phyloP scores from a whole-genome alignment of 1,284 basidiomycete species.

The Rhodotorula sp. region DNA sequence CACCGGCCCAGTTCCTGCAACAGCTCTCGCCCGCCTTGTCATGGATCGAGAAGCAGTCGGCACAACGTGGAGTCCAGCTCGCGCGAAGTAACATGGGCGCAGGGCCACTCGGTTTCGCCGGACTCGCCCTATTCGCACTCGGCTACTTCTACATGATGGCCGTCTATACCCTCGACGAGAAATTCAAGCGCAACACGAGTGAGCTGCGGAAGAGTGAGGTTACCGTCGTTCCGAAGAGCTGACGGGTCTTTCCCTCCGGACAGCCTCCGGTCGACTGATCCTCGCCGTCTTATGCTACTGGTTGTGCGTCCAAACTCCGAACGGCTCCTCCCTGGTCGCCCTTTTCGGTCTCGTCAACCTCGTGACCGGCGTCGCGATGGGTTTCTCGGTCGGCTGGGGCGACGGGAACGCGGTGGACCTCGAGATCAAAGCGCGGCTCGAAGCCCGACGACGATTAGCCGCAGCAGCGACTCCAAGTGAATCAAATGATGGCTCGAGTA shows the following conservation, averaged over 20 bases:
- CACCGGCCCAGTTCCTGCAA: background rate
- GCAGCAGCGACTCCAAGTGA: background rate
- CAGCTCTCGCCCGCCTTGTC: background rate
- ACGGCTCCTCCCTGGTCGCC: constrained; percentile 18
- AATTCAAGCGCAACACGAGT: constrained; percentile 30
- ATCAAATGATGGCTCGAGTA: background rate
- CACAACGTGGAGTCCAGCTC: background rate
- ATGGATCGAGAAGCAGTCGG: background rate
- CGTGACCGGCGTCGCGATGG: constrained; percentile 18
- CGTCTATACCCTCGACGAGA: constrained; percentile 33
- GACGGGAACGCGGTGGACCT: constrained; percentile 37
- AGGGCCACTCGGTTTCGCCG: constrained; percentile 1
- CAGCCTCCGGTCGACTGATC: constrained; percentile 30
- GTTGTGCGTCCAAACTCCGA: constrained; percentile 6
- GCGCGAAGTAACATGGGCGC: background rate
- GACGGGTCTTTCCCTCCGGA: no score
- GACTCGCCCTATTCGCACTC: background rate
- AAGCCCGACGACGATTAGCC: background rate
- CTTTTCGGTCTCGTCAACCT: constrained; percentile 18
- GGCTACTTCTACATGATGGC: constrained; percentile 10
- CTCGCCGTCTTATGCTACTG: constrained; percentile 13
- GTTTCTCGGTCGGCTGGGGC: constrained; percentile 21
- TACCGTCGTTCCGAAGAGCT: background rate
- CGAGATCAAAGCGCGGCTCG: constrained; percentile 13
- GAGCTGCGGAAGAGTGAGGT: background rate